Base-by-base conservation (phyloP, 495 filamentous ascomycete genomes). In the Lophium mytilinum region DNA sequence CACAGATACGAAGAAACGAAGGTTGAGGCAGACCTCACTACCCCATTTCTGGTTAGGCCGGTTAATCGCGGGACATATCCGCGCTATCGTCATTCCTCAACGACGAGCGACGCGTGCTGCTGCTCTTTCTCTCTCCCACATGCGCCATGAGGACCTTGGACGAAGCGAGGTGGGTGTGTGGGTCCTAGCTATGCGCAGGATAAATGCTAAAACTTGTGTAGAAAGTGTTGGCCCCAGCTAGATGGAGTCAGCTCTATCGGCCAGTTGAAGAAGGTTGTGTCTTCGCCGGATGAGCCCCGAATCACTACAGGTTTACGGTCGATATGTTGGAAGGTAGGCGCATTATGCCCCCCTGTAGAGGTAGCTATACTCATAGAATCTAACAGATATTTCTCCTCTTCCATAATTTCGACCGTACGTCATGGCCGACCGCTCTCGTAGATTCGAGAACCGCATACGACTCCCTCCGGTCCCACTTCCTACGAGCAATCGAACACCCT, bases 311-410 rank as follows among this genome's bases (percentile, higher is more conserved):
- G 90, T 17, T 79, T 91, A 53, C 80, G 93, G 39, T 96, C 91
- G 21, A 78, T 95, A 47, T 95, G 88, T 71, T 98, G 93, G 93
- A 97, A 94, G 83, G 88, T 83, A 66, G 68, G 74, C 69, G 55
- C 19, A 15, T 10, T 36, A n/a, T 43, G 15, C 45, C 15, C 6
- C 9, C 15, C 37, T 51, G 1, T 34, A 14, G 40, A 10, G 50
- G 40, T 24, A n/a, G 7, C 41, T 1, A 34, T 48, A 24, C 47
- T 50, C 53, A 24, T 17, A 51, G 39, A 59, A 36, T 56, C 36
- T 70, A 65, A 33, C 18, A 93, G 88, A 79, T 80, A 45, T 95
- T 95, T 70, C 72, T 97, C 34, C 77, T 96, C 41, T 92, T 87
- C 71, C 82, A 86, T 49, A 77, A 77, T 45, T 75, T 86, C 21